Evolutionary conservation across 306 rosid genomes (phyloP).

Genomic region (Alnus glutinosa): DNA sequence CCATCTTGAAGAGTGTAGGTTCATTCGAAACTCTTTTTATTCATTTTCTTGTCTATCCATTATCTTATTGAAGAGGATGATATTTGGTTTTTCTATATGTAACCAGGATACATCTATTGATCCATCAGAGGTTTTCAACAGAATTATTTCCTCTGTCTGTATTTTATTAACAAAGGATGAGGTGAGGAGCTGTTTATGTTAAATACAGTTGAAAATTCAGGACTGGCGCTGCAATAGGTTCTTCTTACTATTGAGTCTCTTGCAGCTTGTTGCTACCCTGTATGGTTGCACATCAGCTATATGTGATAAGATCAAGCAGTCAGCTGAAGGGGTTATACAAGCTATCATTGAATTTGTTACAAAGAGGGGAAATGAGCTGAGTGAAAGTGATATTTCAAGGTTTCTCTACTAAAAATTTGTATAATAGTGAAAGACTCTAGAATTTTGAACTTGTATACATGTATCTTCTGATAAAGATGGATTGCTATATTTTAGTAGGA

Average conservation of each 20-base stretch:
- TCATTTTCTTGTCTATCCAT: slow-evolving; percentile 1
- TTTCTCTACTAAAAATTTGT: slow-evolving; percentile 32
- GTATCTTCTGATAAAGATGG: slow-evolving; percentile 26
- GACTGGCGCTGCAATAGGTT: background rate
- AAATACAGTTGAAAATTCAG: background rate
- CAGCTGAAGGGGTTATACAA: slow-evolving; percentile 97
- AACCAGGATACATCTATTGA: slow-evolving; percentile 93
- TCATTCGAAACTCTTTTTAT: slow-evolving; percentile 27
- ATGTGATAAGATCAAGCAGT: slow-evolving; percentile 90
- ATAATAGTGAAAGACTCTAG: slow-evolving; percentile 11
- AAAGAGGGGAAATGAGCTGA: slow-evolving; percentile 75
- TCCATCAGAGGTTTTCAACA: slow-evolving; percentile 96
- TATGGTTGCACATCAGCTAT: slow-evolving; percentile 79
- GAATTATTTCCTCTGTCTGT: slow-evolving; percentile 87
- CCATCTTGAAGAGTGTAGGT: slow-evolving; percentile 90
- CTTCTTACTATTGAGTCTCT: slow-evolving; percentile 13
- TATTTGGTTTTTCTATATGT: slow-evolving; percentile 33
- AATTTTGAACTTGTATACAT: slow-evolving; percentile 13
- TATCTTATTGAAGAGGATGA: slow-evolving; percentile 17
- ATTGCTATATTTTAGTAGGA: slow-evolving; percentile 26
- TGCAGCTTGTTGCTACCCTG: slow-evolving; percentile 86
- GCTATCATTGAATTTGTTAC: slow-evolving; percentile 85
- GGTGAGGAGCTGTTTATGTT: slow-evolving; percentile 42
- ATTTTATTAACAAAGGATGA: slow-evolving; percentile 78
- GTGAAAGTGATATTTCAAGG: slow-evolving; percentile 86